These are phyloP conservation scores for Saccharomyces jurei DNA, from an alignment of 805 yeast genomes.

Conservation along the genomic window DNA sequence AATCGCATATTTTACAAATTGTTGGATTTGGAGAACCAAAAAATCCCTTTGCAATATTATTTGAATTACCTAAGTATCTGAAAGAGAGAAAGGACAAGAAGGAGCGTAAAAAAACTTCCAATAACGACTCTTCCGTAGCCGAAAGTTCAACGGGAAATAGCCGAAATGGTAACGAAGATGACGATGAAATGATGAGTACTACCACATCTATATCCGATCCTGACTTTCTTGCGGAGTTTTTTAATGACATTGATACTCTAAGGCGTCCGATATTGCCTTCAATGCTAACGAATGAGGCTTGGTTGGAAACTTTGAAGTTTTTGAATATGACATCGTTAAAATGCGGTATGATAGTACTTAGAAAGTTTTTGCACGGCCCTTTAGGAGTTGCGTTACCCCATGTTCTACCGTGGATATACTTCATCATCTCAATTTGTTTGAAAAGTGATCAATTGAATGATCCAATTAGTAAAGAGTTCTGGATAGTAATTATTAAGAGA, in stretches of 20 bases:
- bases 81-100: conserved; percentile 66
- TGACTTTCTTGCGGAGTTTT: conserved; percentile 8
- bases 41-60: conserved; percentile 69
- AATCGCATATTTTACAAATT: conserved; percentile 65
- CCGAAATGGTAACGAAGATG: conserved; percentile 7
- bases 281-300: conserved; percentile 22
- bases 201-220: neutral
- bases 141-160: conserved; percentile 1
- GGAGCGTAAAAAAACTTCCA: conserved; percentile 41
- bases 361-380: conserved; percentile 64
- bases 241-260: conserved; percentile 25
- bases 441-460: conserved; percentile 34
- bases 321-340: conserved; percentile 59
- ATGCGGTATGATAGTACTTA: conserved; percentile 58
- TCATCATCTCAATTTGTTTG: conserved; percentile 54
- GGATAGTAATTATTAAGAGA: conserved; percentile 35
- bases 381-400: conserved; percentile 60
- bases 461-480: conserved; percentile 17
- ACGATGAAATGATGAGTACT: conserved; percentile 1
- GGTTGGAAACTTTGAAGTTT: conserved; percentile 51
- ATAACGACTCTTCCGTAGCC: neutral
- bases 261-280: conserved; percentile 21
- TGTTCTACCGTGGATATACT: conserved; percentile 69
- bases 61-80: conserved; percentile 62
- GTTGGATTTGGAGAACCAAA: conserved; percentile 71